phyloP scores from a whole-genome alignment of 257 asterid species.

The Plantago elongata region DNA sequence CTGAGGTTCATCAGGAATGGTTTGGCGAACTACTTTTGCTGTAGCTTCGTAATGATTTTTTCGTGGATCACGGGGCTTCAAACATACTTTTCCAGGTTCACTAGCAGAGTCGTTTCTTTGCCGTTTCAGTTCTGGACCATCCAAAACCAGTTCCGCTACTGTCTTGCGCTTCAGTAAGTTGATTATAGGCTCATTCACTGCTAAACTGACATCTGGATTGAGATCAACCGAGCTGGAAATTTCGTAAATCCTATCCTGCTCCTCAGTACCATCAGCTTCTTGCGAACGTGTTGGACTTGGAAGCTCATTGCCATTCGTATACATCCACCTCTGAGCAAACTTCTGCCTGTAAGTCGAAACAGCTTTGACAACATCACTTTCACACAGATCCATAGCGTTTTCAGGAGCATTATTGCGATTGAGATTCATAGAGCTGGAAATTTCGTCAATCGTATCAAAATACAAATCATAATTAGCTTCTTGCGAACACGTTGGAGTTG shows the following conservation, averaged over 20 bases:
- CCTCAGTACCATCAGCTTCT: no score
- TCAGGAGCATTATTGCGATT: conserved; percentile 15
- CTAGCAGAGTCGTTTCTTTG: conserved; percentile 69
- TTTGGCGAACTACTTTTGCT: conserved; percentile 35
- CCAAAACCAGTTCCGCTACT: conserved; percentile 37
- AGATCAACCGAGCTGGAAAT: no score
- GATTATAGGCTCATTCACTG: no score
- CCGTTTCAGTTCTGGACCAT: conserved; percentile 65
- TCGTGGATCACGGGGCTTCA: conserved; percentile 99
- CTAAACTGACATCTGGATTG: no score
- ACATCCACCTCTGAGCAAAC: no score
- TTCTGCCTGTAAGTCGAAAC: no score
- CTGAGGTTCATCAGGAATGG: conserved; percentile 47
- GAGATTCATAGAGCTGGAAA: conserved; percentile 26
- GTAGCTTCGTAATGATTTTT: conserved; percentile 53
- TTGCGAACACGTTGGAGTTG: conserved; percentile 97
- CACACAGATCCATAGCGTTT: conserved; percentile 28
- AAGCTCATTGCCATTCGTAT: no score
- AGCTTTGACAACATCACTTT: conserved; percentile 34
- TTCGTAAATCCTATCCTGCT: no score
- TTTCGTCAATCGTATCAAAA: no score
- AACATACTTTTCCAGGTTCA: conserved; percentile 61
- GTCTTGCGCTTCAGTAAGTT: no score
- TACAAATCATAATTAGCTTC: conserved; percentile 71
- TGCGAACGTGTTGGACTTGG: no score